Evolutionary conservation across 2,329 filamentous ascomycete genomes (phyloP).

Genomic region (Neoascochyta sp.): DNA sequence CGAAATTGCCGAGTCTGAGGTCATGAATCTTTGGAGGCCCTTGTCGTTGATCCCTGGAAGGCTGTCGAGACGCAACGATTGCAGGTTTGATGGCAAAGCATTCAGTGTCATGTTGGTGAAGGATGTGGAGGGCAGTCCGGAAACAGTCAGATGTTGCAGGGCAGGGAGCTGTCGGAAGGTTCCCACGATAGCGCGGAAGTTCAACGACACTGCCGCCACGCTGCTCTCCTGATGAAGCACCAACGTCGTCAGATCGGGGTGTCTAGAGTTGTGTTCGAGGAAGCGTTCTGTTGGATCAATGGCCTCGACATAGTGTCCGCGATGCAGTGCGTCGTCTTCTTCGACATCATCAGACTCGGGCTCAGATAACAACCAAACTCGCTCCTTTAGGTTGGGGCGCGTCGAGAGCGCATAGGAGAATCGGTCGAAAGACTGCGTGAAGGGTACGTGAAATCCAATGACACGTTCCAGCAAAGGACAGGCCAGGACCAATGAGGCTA

Average conservation of each 20-base stretch:
- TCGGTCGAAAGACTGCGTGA: constrained; percentile 53
- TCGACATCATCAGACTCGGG: constrained; percentile 18
- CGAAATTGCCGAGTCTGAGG: constrained; percentile 43
- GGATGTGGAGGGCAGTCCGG: constrained; percentile 51
- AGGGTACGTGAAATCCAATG: constrained; percentile 52
- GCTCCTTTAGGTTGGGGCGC: constrained; percentile 51
- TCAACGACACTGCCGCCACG: constrained; percentile 42
- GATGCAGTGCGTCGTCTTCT: constrained; percentile 32
- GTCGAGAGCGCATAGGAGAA: constrained; percentile 55
- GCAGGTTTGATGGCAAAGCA: constrained; percentile 48
- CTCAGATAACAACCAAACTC: constrained; percentile 52
- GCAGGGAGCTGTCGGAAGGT: constrained; percentile 52
- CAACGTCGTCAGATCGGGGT: constrained; percentile 52
- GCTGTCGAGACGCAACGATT: constrained; percentile 54
- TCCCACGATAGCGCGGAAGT: constrained; percentile 54
- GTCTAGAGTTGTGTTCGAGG: constrained; percentile 51
- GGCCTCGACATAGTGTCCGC: constrained; percentile 34
- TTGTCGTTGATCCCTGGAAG: constrained; percentile 55
- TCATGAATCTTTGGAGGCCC: constrained; percentile 52
- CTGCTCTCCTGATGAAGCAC: constrained; percentile 42
- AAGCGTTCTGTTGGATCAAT: constrained; percentile 53
- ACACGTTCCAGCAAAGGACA: constrained; percentile 57
- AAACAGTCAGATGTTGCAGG: constrained; percentile 53
- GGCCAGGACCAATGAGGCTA: constrained; percentile 57
- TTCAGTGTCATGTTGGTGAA: constrained; percentile 55